phyloP scores from a whole-genome alignment of 2,329 filamentous ascomycete genomes.

The Gnomoniopsis sp. region DNA sequence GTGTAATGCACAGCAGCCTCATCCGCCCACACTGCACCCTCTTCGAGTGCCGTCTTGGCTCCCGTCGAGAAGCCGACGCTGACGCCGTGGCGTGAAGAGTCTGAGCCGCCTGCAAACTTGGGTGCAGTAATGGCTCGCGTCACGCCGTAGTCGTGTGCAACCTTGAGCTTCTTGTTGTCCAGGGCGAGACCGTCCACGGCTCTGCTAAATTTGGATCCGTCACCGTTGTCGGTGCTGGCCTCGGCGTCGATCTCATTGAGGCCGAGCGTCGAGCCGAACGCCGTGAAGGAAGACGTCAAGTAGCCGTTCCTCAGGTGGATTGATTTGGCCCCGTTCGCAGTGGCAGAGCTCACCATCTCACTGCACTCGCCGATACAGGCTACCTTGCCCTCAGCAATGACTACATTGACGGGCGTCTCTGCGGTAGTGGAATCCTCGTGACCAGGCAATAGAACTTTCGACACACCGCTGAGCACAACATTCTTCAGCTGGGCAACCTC shows the following conservation, averaged over 20 bases:
- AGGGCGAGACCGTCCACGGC: constrained; percentile 55
- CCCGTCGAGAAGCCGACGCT: constrained; percentile 57
- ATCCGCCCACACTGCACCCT: constrained; percentile 48
- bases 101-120: constrained; percentile 32
- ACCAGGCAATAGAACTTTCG: constrained; percentile 46
- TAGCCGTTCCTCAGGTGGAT: constrained; percentile 56
- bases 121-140: constrained; percentile 58
- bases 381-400: constrained; percentile 51
- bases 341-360: constrained; percentile 37
- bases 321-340: constrained; percentile 30
- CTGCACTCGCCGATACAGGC: constrained; percentile 54
- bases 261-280: constrained; percentile 58
- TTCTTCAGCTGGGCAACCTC: constrained; percentile 35
- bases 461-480: constrained; percentile 55
- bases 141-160: constrained; percentile 52
- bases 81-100: constrained; percentile 48
- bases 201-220: constrained; percentile 49
- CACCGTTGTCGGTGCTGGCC: constrained; percentile 49
- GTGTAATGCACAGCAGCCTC: constrained; percentile 59
- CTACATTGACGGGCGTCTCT: constrained; percentile 40
- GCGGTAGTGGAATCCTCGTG: constrained; percentile 27
- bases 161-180: constrained; percentile 53
- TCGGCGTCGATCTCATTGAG: constrained; percentile 63
- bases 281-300: constrained; percentile 57
- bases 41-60: constrained; percentile 41